Evolutionary conservation across 2,329 filamentous ascomycete species (phyloP), one percentile per base, ranked within the genome.

Genomic region (Penicillium capsulatum): DNA sequence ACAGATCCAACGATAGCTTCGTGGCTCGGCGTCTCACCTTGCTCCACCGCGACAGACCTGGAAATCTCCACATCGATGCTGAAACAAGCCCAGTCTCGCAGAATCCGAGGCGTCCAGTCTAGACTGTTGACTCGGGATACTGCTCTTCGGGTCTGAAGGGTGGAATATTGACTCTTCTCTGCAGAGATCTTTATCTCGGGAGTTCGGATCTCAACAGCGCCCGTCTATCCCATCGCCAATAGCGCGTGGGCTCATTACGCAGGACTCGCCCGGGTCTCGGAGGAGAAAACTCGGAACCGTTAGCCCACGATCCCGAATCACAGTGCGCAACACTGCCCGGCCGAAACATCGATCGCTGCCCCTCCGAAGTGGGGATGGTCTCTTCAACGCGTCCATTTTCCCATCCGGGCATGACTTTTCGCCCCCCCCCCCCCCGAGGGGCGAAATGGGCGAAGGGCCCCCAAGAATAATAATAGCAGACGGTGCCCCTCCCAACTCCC

Each of bases 211-310:
- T 24, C 7, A 11, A 7, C 22, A 11, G 22, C 22, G 22, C 7
- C 22, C 7, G 11, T 24, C 11, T 7, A 11, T 24, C 22, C 22
- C 22, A 24, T 24, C 22, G 22, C 22, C 22, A 11, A 37, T 34
- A 42, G 30, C 29, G 15, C 9, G 27, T 36, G 36, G 32, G 29
- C 36, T n/a, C 31, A 33, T 35, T 34, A 34, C 31, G 38, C 26
- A 40, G 31, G 26, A 35, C 38, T 28, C 38, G 34, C 16, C 38
- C 40, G 47, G 38, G 44, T 48, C 32, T 48, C 47, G 42, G 44
- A 36, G 45, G 51, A 54, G 45, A 54, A 55, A 54, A 51, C 51
- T 55, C 52, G 52, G 52, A 44, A 40, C 41, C 47, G 42, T 50
- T 51, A 24, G 35, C 22, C 26, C 42, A 31, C 32, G 34, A 52